Conservation (phyloP, 2,329 filamentous ascomycete genomes). For the Thelonectria olida region DNA sequence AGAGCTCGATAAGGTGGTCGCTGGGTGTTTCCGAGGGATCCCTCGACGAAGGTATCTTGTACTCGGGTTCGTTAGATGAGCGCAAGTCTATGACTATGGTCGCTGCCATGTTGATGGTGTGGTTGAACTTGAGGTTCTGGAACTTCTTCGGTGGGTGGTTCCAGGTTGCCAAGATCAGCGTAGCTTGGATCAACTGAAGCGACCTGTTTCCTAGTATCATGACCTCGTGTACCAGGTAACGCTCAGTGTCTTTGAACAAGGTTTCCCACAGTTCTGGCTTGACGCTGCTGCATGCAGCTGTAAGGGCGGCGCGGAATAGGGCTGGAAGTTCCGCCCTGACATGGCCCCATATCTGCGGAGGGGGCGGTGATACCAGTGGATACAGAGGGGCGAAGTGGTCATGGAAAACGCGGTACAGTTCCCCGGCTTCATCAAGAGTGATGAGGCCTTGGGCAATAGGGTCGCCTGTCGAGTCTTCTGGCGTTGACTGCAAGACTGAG, state of each 20-base stretch:
- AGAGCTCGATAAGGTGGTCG: slow-evolving; percentile 3
- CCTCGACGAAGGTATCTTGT: not conserved
- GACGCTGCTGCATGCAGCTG: slow-evolving; percentile 11
- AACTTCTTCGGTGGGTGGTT: slow-evolving; percentile 24
- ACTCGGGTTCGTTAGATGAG: slow-evolving; percentile 23
- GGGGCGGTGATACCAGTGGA: slow-evolving; percentile 13
- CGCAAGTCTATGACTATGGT: slow-evolving; percentile 28
- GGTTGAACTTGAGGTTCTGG: slow-evolving; percentile 26
- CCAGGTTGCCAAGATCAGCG: slow-evolving; percentile 27
- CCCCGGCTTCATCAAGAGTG: not conserved
- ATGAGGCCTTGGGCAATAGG: slow-evolving; percentile 15
- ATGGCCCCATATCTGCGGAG: not conserved
- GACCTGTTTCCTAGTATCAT: slow-evolving; percentile 26
- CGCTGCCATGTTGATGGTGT: slow-evolving; percentile 27
- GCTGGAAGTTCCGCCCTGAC: slow-evolving; percentile 10
- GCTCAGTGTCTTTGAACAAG: slow-evolving; percentile 23
- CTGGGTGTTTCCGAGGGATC: not conserved
- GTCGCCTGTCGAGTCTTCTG: not conserved
- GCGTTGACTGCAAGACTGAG: not conserved
- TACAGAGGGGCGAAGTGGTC: slow-evolving; percentile 12
- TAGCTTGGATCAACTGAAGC: slow-evolving; percentile 26
- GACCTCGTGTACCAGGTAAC: slow-evolving; percentile 22
- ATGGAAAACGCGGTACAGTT: slow-evolving; percentile 14
- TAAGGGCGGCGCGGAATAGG: slow-evolving; percentile 18
- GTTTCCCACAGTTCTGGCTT: slow-evolving; percentile 14